Base-by-base conservation (phyloP, 116 monocot species). In the Papilionanthe hybrid region DNA sequence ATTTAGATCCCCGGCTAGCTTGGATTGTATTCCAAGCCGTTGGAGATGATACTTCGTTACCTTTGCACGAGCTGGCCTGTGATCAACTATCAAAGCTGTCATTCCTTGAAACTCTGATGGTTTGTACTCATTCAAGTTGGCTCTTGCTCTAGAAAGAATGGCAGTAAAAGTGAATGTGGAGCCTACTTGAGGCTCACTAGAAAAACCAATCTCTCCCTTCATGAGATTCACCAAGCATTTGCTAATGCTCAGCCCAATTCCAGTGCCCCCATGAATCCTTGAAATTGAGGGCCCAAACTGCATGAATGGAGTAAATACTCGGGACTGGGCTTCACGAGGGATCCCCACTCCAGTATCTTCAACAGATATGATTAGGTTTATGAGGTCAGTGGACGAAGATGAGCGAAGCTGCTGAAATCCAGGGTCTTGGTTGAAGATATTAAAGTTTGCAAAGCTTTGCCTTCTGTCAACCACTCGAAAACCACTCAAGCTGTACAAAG, bases 181-280 rank as follows among this genome's bases (percentile, higher is more conserved):
- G 65, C 99, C 99, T 79, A 89, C 80, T 8, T 91, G 80, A 7
- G 87, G 91, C 66, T 88, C 91, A 32, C 99, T 99, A 15, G 85
- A 93, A 87, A 99, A 94, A 55, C 91, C 93, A 27, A 95, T 99
- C 83, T 99, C 99, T 81, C 99, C 99, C 74, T 89, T 99, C 99
- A 99, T 99, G 37, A 99, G 93, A 69, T 89, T 86, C 82, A 99
- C 95, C 79, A 99, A 89, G 68, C 99, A 94, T 82, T 95, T 99
- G 37, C 99, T 93, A 65, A 99, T 99, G 86, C 95, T 99, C 42
- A 95, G 81, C 9, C 99, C 99, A 78, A 99, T 99, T 27, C 95
- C 99, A 41, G 99, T 99, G 43, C 99, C 99, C 12, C 95, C 95
- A 82, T 99, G 99, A 75, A 95, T 95, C 18, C 99, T 89, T 9